Conservation (phyloP, 1,139 yeast genomes). For the Taiozyma onychis region DNA sequence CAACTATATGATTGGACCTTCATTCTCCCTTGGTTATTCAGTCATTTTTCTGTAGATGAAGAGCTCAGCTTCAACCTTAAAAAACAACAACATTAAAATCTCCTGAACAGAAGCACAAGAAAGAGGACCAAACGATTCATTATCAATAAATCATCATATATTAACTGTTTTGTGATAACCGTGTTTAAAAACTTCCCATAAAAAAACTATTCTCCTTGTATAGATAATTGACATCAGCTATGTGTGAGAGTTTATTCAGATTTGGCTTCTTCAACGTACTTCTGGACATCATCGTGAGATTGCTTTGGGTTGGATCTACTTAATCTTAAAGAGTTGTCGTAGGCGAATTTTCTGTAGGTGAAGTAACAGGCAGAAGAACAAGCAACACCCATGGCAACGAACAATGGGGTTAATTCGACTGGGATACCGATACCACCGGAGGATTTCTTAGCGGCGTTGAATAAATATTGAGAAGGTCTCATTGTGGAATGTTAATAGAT, state of each 20-base stretch:
- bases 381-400: conserved; percentile 60
- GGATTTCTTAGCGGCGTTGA: conserved; percentile 38
- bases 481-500: conserved; percentile 25
- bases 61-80: neutral
- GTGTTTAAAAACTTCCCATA: neutral
- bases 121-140: neutral
- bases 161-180: neutral
- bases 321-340: conserved; percentile 64
- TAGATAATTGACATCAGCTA: neutral
- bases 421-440: conserved; percentile 40
- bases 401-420: conserved; percentile 73
- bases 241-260: neutral
- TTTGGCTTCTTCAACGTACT: conserved; percentile 28
- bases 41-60: neutral
- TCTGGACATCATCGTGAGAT: conserved; percentile 47
- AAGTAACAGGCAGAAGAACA: conserved; percentile 59
- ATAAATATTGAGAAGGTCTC: conserved; percentile 52
- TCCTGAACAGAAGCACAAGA: neutral
- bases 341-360: conserved; percentile 65
- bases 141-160: neutral
- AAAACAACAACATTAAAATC: neutral
- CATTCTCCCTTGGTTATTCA: neutral
- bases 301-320: conserved; percentile 56
- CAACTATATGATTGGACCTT: neutral
- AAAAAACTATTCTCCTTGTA: neutral